phyloP scores from a whole-genome alignment of 1,284 basidiomycete genomes.

The Ustilago hordei region DNA sequence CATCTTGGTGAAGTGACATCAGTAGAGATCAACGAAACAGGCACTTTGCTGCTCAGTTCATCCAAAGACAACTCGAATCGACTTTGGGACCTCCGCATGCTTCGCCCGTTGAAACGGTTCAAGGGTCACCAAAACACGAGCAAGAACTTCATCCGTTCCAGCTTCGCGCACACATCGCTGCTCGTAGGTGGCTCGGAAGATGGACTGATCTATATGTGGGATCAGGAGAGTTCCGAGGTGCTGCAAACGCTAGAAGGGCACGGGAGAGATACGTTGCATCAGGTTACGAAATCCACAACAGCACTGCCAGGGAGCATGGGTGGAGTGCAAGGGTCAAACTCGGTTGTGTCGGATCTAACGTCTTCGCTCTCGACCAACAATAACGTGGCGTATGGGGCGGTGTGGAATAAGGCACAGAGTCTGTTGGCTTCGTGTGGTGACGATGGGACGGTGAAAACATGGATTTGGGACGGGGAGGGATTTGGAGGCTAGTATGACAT shows the following conservation, averaged over 20 bases:
- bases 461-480: constrained; percentile 66
- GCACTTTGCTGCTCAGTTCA: constrained; percentile 71
- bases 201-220: constrained; percentile 68
- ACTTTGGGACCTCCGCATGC: constrained; percentile 66
- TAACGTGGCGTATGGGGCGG: constrained; percentile 71
- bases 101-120: constrained; percentile 71
- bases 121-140: constrained; percentile 73
- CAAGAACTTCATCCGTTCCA: constrained; percentile 72
- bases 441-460: constrained; percentile 71
- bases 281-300: not conserved
- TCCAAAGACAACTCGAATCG: constrained; percentile 72
- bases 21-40: constrained; percentile 71
- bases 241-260: constrained; percentile 68
- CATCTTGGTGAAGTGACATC: constrained; percentile 72
- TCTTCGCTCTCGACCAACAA: constrained; percentile 46
- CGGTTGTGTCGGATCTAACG: constrained; percentile 30
- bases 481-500: constrained; percentile 26
- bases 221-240: constrained; percentile 65
- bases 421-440: constrained; percentile 71
- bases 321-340: constrained; percentile 1
- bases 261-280: constrained; percentile 37
- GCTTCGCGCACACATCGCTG: constrained; percentile 71
- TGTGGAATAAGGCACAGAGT: constrained; percentile 70
- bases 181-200: constrained; percentile 72
- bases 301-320: not conserved